Percentiles rank a stretch among this genome's conserved stretches.
Evolutionary conservation across 208 protist species (phyloP).

Genomic region (Crithidia expoeki): DNA sequence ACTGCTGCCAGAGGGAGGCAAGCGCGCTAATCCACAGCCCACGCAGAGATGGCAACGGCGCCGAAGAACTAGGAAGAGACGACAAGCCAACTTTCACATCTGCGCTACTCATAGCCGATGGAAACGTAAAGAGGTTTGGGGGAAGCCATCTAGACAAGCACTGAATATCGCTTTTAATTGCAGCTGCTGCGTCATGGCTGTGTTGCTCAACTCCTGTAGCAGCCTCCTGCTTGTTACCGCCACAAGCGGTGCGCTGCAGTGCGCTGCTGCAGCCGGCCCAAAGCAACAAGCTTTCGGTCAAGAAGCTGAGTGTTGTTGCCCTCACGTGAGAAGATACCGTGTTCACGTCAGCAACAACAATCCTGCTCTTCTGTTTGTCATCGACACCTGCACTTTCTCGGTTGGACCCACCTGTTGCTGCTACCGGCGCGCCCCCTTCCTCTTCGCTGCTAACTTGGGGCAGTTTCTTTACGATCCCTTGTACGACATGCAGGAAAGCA

Average conservation of each 20-base stretch:
- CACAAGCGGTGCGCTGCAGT: neutral
- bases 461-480: slow-evolving; percentile 11
- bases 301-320: neutral
- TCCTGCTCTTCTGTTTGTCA: neutral
- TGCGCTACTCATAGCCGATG: neutral
- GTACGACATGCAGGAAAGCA: slow-evolving; percentile 36
- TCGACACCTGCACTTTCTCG: neutral
- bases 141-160: neutral
- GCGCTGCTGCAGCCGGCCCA: neutral
- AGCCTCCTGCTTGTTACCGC: neutral
- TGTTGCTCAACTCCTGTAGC: neutral
- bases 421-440: neutral
- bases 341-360: neutral
- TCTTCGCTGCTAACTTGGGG: neutral
- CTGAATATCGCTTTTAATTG: neutral
- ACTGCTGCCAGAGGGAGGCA: slow-evolving; percentile 13
- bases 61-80: neutral
- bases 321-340: neutral
- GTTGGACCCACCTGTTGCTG: neutral
- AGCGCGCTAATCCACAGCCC: slow-evolving; percentile 8
- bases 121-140: neutral
- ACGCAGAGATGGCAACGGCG: slow-evolving; percentile 2
- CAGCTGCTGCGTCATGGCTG: neutral
- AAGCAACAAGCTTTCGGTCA: slow-evolving; percentile 8
- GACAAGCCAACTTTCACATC: neutral